These are phyloP conservation scores for Hypoxylon cercidicola DNA, from an alignment of 495 filamentous ascomycete species.

Conservation along the genomic window DNA sequence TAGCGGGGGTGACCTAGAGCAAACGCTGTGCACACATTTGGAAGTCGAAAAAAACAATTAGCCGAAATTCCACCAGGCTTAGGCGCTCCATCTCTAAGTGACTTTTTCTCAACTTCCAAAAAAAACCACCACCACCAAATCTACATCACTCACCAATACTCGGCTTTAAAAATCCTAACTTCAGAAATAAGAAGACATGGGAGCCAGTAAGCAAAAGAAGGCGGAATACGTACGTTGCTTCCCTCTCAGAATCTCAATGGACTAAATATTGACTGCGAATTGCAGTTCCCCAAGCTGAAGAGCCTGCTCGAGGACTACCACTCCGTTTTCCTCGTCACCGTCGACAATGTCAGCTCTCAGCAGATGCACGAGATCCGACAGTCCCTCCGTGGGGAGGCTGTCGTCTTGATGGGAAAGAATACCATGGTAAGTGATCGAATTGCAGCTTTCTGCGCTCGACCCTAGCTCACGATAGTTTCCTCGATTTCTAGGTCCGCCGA, in stretches of 20 bases:
- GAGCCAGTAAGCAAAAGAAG: slow-evolving; percentile 96
- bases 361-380: slow-evolving; percentile 99
- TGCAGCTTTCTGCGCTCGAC: slow-evolving; percentile 3
- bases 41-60: slow-evolving; percentile 45
- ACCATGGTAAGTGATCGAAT: slow-evolving; percentile 76
- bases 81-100: slow-evolving; percentile 10
- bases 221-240: slow-evolving; percentile 73
- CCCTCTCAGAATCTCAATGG: background rate
- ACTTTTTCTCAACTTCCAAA: slow-evolving; percentile 25
- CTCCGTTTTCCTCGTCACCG: slow-evolving; percentile 95
- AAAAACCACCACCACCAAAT: slow-evolving; percentile 21
- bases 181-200: slow-evolving; percentile 97
- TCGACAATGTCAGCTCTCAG: slow-evolving; percentile 98
- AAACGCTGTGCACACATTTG: slow-evolving; percentile 31
- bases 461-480: background rate
- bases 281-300: slow-evolving; percentile 94
- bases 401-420: slow-evolving; percentile 99
- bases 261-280: slow-evolving; percentile 15
- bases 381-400: slow-evolving; percentile 84
- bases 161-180: slow-evolving; percentile 98
- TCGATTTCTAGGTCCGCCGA: slow-evolving; percentile 86
- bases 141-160: slow-evolving; percentile 42
- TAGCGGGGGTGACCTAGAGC: slow-evolving; percentile 26
- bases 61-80: slow-evolving; percentile 37
- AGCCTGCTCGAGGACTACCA: slow-evolving; percentile 88